These are phyloP conservation scores for Solanum habrochaites DNA, from an alignment of 257 asterid genomes.

Conservation along the genomic window DNA sequence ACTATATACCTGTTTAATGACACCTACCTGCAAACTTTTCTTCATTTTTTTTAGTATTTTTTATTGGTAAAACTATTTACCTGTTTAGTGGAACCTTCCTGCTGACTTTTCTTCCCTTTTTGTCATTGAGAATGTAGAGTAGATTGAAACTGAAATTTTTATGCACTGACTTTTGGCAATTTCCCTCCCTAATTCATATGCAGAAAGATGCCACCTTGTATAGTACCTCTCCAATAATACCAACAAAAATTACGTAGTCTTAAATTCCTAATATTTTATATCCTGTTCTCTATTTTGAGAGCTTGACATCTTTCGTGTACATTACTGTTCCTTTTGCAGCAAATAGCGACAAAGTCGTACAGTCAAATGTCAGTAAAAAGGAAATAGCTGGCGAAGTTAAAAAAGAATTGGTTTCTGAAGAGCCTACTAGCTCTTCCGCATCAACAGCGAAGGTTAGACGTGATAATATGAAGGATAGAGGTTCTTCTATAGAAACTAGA, in stretches of 20 bases:
- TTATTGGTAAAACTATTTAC: background rate
- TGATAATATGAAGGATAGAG: slow-evolving; percentile 15
- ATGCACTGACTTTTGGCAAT: background rate
- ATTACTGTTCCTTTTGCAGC: slow-evolving; percentile 4
- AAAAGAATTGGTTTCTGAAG: slow-evolving; percentile 21
- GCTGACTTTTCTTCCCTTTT: background rate
- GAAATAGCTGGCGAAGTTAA: slow-evolving; percentile 21
- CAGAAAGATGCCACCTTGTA: slow-evolving; percentile 32
- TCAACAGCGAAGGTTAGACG: slow-evolving; percentile 26
- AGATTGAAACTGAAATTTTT: background rate
- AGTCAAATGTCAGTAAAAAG: slow-evolving; percentile 19
- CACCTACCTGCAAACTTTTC: background rate
- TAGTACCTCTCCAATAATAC: slow-evolving; percentile 25
- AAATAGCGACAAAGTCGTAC: slow-evolving; percentile 1
- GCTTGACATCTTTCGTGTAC: slow-evolving; percentile 6
- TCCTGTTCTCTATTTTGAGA: background rate
- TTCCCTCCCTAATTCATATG: slow-evolving; percentile 3
- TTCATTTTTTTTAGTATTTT: background rate
- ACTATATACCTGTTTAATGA: background rate
- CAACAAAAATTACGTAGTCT: slow-evolving; percentile 12
- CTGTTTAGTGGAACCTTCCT: background rate
- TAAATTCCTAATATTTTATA: background rate
- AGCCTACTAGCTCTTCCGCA: slow-evolving; percentile 17
- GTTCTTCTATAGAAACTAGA: slow-evolving; percentile 20
- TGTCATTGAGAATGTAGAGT: background rate